Evolutionary conservation across 805 yeast species (phyloP).

Genomic region (Metschnikowia kofuensis): DNA sequence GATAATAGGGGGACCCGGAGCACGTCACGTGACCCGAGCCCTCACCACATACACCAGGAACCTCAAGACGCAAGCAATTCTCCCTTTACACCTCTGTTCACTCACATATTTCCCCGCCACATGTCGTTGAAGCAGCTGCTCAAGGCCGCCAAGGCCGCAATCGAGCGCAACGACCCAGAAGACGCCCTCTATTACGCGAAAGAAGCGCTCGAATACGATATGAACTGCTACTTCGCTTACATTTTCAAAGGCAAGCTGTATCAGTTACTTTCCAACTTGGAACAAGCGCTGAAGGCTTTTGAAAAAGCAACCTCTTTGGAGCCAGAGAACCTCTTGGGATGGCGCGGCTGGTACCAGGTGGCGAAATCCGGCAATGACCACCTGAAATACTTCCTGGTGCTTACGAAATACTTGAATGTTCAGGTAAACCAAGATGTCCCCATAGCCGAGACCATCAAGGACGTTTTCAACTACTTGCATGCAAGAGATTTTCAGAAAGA

Average conservation of each 20-base stretch:
- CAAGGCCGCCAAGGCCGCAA: constrained; percentile 43
- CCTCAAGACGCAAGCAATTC: neutral
- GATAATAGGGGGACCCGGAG: too few species aligned
- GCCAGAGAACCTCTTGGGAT: constrained; percentile 57
- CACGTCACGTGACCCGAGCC: neutral
- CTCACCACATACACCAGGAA: neutral
- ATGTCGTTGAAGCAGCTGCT: constrained; percentile 29
- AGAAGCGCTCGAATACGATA: constrained; percentile 55
- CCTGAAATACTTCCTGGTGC: constrained; percentile 44
- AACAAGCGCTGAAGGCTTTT: constrained; percentile 44
- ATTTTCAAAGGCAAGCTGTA: constrained; percentile 71
- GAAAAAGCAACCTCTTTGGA: constrained; percentile 48
- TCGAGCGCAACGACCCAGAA: constrained; percentile 58
- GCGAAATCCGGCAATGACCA: constrained; percentile 37
- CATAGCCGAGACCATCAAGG: constrained; percentile 47
- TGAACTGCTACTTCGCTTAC: constrained; percentile 59
- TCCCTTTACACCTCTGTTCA: neutral
- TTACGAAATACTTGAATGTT: constrained; percentile 43
- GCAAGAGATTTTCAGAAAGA: constrained; percentile 27
- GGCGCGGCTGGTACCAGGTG: constrained; percentile 73
- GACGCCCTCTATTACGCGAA: constrained; percentile 56
- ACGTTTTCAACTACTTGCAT: constrained; percentile 45
- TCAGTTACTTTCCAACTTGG: constrained; percentile 40
- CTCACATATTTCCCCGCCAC: neutral
- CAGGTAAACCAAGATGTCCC: constrained; percentile 43